phyloP scores from a whole-genome alignment of 768 basidiomycete genomes.

The Termitomyces sp. region DNA sequence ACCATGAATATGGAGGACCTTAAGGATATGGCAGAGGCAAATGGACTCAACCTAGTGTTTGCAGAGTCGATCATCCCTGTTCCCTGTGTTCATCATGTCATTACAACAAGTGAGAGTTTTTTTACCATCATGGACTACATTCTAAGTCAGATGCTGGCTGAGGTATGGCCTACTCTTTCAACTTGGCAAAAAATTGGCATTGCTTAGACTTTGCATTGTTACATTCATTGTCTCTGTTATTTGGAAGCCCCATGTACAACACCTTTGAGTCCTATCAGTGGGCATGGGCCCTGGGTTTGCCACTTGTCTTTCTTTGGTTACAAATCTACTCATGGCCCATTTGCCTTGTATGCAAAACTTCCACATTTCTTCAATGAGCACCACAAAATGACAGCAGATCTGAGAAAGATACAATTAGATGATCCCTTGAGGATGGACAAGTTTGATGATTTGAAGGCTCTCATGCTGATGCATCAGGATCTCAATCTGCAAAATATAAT shows the following conservation, averaged over 20 bases:
- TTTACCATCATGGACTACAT: too few species aligned
- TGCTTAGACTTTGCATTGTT: slow-evolving; percentile 15
- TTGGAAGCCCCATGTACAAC: slow-evolving; percentile 1
- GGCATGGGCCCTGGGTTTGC: background rate
- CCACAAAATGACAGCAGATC: background rate
- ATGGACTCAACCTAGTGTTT: too few species aligned
- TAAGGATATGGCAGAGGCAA: too few species aligned
- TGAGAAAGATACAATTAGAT: background rate
- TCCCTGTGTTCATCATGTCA: too few species aligned
- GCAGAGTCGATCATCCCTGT: too few species aligned
- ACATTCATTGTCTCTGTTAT: slow-evolving; percentile 15
- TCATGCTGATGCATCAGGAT: slow-evolving; percentile 20
- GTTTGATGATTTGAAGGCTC: slow-evolving; percentile 16
- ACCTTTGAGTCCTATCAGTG: background rate
- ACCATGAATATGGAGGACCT: too few species aligned
- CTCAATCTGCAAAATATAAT: slow-evolving; percentile 17
- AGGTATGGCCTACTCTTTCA: slow-evolving; percentile 12
- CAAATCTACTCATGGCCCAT: background rate
- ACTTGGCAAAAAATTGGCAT: slow-evolving; percentile 12
- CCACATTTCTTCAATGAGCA: slow-evolving; percentile 12
- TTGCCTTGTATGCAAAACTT: slow-evolving; percentile 13
- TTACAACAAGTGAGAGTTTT: too few species aligned
- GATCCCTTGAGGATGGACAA: background rate
- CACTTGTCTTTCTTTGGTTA: background rate
- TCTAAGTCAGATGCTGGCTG: slow-evolving; percentile 11